A percentile compares a stretch with the other conserved stretches of the same genome.
These are phyloP conservation scores for Boletus chippewaensis DNA, from an alignment of 1,284 basidiomycete genomes.

Conservation along the genomic window DNA sequence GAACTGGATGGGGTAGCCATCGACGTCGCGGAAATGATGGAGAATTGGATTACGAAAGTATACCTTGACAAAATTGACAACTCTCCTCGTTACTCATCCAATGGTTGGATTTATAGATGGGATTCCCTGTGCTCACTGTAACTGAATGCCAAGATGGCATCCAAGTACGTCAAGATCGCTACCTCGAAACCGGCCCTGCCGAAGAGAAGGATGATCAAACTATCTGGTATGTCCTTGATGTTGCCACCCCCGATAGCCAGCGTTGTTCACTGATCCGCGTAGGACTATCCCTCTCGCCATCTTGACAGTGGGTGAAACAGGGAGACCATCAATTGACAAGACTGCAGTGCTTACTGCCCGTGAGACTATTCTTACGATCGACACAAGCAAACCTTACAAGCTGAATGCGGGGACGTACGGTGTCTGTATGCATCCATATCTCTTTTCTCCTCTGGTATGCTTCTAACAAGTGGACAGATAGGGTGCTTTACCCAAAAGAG, in stretches of 20 bases:
- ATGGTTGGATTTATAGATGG: constrained; percentile 45
- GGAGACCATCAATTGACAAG: constrained; percentile 58
- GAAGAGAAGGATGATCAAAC: constrained; percentile 85
- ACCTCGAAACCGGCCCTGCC: constrained; percentile 80
- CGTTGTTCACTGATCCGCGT: not conserved
- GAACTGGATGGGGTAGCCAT: constrained; percentile 25
- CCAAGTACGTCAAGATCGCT: constrained; percentile 83
- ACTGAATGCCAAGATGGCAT: constrained; percentile 71
- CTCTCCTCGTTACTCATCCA: not conserved
- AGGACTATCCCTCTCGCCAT: constrained; percentile 82
- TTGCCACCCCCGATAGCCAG: not conserved
- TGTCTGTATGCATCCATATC: constrained; percentile 58
- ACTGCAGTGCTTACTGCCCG: constrained; percentile 64
- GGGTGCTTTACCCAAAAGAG: constrained; percentile 83
- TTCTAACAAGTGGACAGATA: constrained; percentile 46
- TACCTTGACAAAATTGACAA: not conserved
- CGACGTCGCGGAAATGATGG: constrained; percentile 81
- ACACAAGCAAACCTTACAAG: constrained; percentile 72
- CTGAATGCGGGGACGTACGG: constrained; percentile 87
- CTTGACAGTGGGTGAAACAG: constrained; percentile 54
- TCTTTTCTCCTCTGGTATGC: not conserved
- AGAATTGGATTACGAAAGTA: constrained; percentile 88
- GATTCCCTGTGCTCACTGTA: constrained; percentile 86
- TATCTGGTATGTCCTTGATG: constrained; percentile 55
- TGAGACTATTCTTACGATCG: constrained; percentile 62